Evolutionary conservation across 2,329 filamentous ascomycete species (phyloP), one percentile per base, ranked within the genome.

Genomic region (Aureobasidium sp.): DNA sequence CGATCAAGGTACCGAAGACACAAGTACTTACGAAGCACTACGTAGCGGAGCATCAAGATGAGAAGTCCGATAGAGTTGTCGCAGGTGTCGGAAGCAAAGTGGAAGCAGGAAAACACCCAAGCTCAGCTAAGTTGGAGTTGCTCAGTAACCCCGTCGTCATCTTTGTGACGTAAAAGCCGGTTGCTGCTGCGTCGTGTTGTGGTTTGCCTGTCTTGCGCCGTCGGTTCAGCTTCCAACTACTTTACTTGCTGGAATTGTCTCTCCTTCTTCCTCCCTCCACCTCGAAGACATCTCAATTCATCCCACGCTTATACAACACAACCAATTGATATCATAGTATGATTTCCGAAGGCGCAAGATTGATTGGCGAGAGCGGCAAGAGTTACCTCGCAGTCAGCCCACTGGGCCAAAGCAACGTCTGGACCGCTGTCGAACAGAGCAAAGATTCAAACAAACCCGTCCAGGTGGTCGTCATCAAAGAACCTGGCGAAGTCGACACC

Each of bases 371-470:
- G 63, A 65, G 64, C 25, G 68, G 67, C 39, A 67, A 65, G 49
- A 68, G 62, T 14, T 71, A 70, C 41, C 65, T 71, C 9, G 66
- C 66, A n/a, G 69, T 71, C 42, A 62, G 63, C 52, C 53, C 69
- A 15, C 62, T 71, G 8, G 68, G 68, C 25, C 67, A 70, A 56
- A 56, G 62, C 49, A 71, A 71, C 58, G 70, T 71, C 44, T 71
- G 67, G 67, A 67, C 66, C 5, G 69, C 65, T 2, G 68, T 69
- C 27, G 48, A 63, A 34, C 56, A 51, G 27, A 65, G 67, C 42
- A 44, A 55, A 5, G 44, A 62, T 29, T 48, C 53, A 15, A 65
- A 69, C 14, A 55, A 45, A 17, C 41, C 49, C 5, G 11, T 45
- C 22, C 29, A 49, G 20, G 62, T 70, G 34, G 65, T 70, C 20